phyloP scores from a whole-genome alignment of 805 yeast genomes.

The Metschnikowia colocasiae region DNA sequence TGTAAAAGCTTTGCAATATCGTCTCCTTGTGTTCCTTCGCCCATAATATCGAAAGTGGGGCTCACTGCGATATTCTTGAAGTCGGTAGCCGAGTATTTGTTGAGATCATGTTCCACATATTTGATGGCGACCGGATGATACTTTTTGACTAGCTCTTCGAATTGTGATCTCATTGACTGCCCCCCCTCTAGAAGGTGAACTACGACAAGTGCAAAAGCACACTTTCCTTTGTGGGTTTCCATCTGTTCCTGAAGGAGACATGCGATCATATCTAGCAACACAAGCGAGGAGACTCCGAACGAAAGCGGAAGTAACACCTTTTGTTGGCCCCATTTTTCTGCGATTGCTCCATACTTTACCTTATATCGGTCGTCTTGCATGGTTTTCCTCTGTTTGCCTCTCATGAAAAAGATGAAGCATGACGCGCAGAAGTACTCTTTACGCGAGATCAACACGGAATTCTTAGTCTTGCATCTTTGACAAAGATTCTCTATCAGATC shows the following conservation, averaged over 20 bases:
- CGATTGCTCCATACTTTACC: conserved; percentile 54
- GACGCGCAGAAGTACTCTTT: conserved; percentile 60
- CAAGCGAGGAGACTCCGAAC: conserved; percentile 64
- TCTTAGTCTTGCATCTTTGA: conserved; percentile 46
- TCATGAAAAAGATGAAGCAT: conserved; percentile 71
- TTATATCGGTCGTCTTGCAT: conserved; percentile 71
- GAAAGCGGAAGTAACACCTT: conserved; percentile 60
- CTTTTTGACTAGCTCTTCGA: conserved; percentile 17
- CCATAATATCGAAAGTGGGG: conserved; percentile 13
- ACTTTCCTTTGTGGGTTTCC: conserved; percentile 55
- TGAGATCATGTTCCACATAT: conserved; percentile 40
- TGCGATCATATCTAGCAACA: conserved; percentile 61
- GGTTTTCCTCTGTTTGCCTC: conserved; percentile 76
- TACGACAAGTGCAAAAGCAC: conserved; percentile 62
- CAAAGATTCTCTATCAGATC: conserved; percentile 25
- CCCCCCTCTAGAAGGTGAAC: conserved; percentile 43
- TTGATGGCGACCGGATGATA: conserved; percentile 27
- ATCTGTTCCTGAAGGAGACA: conserved; percentile 61
- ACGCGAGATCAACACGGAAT: conserved; percentile 47
- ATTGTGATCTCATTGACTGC: conserved; percentile 5
- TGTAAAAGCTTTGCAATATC: conserved; percentile 30
- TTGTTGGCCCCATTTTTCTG: conserved; percentile 31
- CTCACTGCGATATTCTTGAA: conserved; percentile 17
- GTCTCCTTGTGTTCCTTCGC: not conserved
- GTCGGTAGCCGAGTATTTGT: conserved; percentile 34